Percentiles rank a stretch among this genome's conserved stretches.
phyloP scores from a whole-genome alignment of 2,329 filamentous ascomycete species.

The Penicillium sp. region DNA sequence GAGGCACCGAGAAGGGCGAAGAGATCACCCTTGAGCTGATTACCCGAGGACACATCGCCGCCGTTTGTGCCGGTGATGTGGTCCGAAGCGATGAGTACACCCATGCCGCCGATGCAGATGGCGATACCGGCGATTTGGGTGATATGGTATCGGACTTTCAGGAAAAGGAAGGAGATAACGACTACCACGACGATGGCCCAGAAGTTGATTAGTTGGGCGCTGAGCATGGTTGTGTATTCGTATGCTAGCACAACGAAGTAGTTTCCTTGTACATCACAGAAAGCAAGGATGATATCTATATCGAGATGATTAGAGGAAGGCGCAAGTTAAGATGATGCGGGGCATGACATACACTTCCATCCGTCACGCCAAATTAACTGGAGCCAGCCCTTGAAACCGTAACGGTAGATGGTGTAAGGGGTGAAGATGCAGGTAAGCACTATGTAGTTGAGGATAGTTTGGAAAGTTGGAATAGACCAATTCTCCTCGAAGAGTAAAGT shows the following conservation, averaged over 20 bases:
- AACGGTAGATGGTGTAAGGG: conserved; percentile 72
- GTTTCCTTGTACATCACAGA: conserved; percentile 94
- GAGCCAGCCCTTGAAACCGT: conserved; percentile 71
- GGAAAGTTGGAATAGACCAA: conserved; percentile 89
- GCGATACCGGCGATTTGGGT: conserved; percentile 85
- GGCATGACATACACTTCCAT: conserved; percentile 68
- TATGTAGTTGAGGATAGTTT: conserved; percentile 93
- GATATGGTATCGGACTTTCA: conserved; percentile 85
- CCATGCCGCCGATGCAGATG: conserved; percentile 87
- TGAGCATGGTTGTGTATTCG: conserved; percentile 86
- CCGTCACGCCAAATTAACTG: conserved; percentile 67
- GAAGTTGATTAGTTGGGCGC: conserved; percentile 95
- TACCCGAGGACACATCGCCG: conserved; percentile 55
- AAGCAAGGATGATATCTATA: conserved; percentile 76
- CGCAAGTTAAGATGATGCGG: not conserved
- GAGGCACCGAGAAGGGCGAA: conserved; percentile 88
- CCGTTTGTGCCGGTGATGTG: conserved; percentile 74
- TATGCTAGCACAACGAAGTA: conserved; percentile 98
- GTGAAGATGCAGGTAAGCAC: conserved; percentile 81
- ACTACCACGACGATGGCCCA: conserved; percentile 97
- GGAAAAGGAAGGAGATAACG: conserved; percentile 74
- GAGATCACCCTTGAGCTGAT: conserved; percentile 85
- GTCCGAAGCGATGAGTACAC: conserved; percentile 81
- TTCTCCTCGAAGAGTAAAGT: conserved; percentile 66
- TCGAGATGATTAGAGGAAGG: not conserved